Base-by-base conservation (phyloP, 495 filamentous ascomycete genomes). In the Aspergillus haitiensis region DNA sequence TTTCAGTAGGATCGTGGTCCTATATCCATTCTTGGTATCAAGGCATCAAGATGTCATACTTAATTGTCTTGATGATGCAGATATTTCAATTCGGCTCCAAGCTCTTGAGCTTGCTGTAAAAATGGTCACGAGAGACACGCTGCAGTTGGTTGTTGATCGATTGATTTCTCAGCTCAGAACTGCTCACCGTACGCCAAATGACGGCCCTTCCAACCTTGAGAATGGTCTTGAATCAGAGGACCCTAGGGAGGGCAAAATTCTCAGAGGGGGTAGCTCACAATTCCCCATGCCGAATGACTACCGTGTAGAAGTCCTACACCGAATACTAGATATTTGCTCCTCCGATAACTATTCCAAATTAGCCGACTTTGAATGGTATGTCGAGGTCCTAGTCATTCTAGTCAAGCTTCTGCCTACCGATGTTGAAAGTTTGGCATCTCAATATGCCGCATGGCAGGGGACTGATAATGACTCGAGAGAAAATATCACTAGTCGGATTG, bases 301-400 rank as follows among this genome's bases (percentile, higher is more conserved):
- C 70, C 86, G 84, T 39, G 70, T 86, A 10, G 87, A 87, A 60
- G 89, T 97, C 33, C 87, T 97, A 32, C 81, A 81, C 37, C 81
- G 87, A 46, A 91, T 97, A 56, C 67, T 98, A 18, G 86, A 89
- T 57, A 94, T 98, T 81, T 98, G 95, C 72, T 90, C 90, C n/a
- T 83, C 86, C 50, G 87, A 91, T 61, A 96, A 91, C 57, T 98
- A 97, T 71, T 81, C 84, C 13, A 89, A 90, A 66, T 74, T 98
- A 48, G 75, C 75, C 47, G 94, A 98, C 68, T 98, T 98, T 70
- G 94, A 96, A 61, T 98, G 94, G 94, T 98, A 98, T 75, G 85
- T 98, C 51, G 86, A 89, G 58, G 82, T 93, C 39, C 75, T 98
- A 9, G 84, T 91, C 6, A 88, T 93, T 65, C 79, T 98, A 3